Evolutionary conservation across 2,329 filamentous ascomycete genomes (phyloP), one percentile per base, ranked within the genome.

Genomic region (Clonostachys rosea): DNA sequence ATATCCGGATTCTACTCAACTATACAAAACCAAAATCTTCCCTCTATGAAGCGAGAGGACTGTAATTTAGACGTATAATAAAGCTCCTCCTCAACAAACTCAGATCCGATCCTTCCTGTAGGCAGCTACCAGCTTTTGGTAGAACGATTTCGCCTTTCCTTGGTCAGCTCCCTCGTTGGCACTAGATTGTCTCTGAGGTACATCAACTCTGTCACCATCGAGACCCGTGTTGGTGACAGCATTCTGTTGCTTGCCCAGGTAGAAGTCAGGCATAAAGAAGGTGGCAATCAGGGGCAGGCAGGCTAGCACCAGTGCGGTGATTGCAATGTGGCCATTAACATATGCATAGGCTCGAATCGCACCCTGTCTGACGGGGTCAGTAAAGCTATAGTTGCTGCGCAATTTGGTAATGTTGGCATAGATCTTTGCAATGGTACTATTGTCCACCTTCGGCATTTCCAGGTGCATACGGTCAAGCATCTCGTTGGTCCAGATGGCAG

Each of bases 181-280:
- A 13, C 18, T 14, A 17, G 24, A 13, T 30, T 20, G 20, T 14
- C 36, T 11, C 13, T 30, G 16, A 10, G 59, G 56, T 4, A 61
- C 52, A 44, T 57, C 51, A 3, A 62, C 54, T 7, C 42, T 10
- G 46, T 61, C 56, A 4, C 61, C 61, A 44, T 63, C 61, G 2
- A 64, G 57, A 46, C 61, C 61, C 30, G 48, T 64, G 52, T 62
- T 63, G 5, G 52, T 64, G n/a, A 57, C 59, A 8, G 62, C 62
- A 18, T 65, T 64, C 52, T 65, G 62, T 47, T 62, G 57, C 52
- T 62, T 60, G 49, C 63, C 65, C 2, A 65, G 55, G 44, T 64
- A 66, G 52, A 51, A 72, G 56, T 71, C 60, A 41, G 69, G 67
- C 67, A 70, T 69, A 51, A 67, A 68, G 18, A 71, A 54, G 2